Percentiles rank a stretch among this genome's conserved stretches.
Evolutionary conservation across 1,139 yeast species (phyloP).

Genomic region (Nakaseomyces glabratus): DNA sequence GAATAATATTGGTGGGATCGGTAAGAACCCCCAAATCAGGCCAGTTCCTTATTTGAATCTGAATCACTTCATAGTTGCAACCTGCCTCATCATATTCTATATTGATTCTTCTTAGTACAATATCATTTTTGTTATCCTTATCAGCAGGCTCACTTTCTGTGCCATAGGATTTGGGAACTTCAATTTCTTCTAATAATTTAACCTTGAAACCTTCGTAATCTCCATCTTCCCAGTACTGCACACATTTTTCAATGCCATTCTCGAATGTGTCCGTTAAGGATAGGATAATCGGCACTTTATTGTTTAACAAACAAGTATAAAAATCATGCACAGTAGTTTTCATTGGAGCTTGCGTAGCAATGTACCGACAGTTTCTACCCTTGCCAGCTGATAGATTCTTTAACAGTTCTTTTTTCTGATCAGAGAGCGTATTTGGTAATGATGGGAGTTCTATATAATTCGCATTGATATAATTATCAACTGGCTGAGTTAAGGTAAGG

Average conservation of each 20-base stretch:
- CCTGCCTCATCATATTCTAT: slow-evolving; percentile 21
- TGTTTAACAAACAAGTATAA: slow-evolving; percentile 58
- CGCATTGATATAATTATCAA: slow-evolving; percentile 51
- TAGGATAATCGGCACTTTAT: slow-evolving; percentile 52
- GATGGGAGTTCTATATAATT: slow-evolving; percentile 37
- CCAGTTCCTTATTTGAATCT: slow-evolving; percentile 67
- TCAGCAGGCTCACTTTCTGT: not conserved
- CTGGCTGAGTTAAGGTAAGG: slow-evolving; percentile 16
- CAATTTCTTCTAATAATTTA: slow-evolving; percentile 17
- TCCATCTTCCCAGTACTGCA: slow-evolving; percentile 44
- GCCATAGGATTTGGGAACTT: not conserved
- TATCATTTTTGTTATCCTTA: slow-evolving; percentile 4
- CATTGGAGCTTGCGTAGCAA: slow-evolving; percentile 83
- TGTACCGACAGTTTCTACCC: slow-evolving; percentile 37
- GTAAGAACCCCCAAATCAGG: slow-evolving; percentile 61
- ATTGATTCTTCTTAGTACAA: slow-evolving; percentile 34
- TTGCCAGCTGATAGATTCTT: slow-evolving; percentile 4
- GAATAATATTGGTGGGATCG: slow-evolving; percentile 31
- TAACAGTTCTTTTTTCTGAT: not conserved
- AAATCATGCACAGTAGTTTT: slow-evolving; percentile 65
- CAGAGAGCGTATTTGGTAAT: slow-evolving; percentile 5
- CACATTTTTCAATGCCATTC: slow-evolving; percentile 48
- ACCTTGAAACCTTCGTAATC: slow-evolving; percentile 26
- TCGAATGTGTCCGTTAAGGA: slow-evolving; percentile 56
- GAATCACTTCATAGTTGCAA: slow-evolving; percentile 38